Evolutionary conservation across 139 green algal species (phyloP).

Genomic region (Chlamydomonas schloesseri): DNA sequence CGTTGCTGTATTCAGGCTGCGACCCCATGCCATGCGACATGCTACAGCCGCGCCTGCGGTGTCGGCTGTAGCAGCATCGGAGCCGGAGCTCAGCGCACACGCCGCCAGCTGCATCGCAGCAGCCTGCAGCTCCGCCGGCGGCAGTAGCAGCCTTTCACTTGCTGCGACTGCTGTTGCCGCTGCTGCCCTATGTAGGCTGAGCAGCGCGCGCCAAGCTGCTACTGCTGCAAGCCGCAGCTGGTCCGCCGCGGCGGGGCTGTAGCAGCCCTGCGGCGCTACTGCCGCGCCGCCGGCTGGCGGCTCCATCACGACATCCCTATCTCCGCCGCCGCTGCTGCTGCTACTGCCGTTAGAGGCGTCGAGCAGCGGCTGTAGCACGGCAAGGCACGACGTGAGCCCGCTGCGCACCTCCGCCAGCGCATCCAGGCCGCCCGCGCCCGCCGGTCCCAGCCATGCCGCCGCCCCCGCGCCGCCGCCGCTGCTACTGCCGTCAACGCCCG

Average conservation of each 20-base stretch:
- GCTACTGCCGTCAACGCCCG: background rate
- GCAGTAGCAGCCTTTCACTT: background rate
- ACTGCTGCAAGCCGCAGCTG: conserved; percentile 35
- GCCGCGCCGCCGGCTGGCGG: background rate
- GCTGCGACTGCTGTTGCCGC: background rate
- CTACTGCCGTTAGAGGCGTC: background rate
- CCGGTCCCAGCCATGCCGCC: background rate
- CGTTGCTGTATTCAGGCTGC: background rate
- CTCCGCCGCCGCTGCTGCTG: background rate
- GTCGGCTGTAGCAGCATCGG: background rate
- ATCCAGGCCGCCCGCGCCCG: background rate
- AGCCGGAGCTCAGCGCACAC: background rate
- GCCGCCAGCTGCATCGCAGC: conserved; percentile 18
- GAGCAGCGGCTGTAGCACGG: background rate
- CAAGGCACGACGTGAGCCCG: background rate
- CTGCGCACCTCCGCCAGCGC: background rate
- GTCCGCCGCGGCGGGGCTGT: background rate
- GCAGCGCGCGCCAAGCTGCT: background rate
- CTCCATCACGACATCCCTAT: background rate
- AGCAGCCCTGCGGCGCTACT: background rate
- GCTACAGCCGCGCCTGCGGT: background rate
- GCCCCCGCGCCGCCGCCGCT: background rate
- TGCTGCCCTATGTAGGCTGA: conserved; percentile 2
- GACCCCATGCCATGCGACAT: conserved; percentile 17
- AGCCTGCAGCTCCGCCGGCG: background rate